phyloP scores from a whole-genome alignment of 192 early-diverging fungal species.

The Entophlyctis helioformis region DNA sequence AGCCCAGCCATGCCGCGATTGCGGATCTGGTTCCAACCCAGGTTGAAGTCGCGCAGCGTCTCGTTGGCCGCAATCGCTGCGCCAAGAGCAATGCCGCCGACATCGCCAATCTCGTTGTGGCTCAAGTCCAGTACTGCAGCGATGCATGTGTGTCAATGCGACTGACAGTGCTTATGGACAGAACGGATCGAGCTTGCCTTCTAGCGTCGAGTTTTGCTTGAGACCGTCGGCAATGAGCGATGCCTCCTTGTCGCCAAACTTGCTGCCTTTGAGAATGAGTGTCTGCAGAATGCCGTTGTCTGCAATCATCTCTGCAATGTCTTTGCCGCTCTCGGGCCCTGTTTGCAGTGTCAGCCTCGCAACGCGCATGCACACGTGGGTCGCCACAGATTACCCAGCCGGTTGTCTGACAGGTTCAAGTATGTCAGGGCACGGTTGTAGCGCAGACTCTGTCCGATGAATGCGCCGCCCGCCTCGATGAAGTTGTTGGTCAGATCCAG shows the following conservation, averaged over 20 bases:
- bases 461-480: slow-evolving; percentile 30
- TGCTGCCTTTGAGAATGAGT: slow-evolving; percentile 25
- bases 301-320: slow-evolving; percentile 34
- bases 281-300: slow-evolving; percentile 29
- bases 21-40: slow-evolving; percentile 32
- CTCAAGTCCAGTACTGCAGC: slow-evolving; percentile 30
- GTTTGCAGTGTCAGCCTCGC: neutral
- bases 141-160: neutral
- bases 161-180: no score
- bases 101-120: slow-evolving; percentile 34
- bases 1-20: slow-evolving; percentile 26
- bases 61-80: slow-evolving; percentile 27
- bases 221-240: slow-evolving; percentile 25
- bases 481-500: slow-evolving; percentile 33
- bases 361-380: neutral
- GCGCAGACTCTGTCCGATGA: slow-evolving; percentile 20
- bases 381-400: slow-evolving; percentile 10
- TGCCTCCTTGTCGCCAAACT: slow-evolving; percentile 28
- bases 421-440: slow-evolving; percentile 20
- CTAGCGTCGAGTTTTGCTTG: slow-evolving; percentile 30
- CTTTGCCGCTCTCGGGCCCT: slow-evolving; percentile 13
- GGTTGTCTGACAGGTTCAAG: slow-evolving; percentile 31
- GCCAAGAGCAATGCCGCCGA: slow-evolving; percentile 38
- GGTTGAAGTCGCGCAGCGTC: slow-evolving; percentile 28
- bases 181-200: slow-evolving; percentile 18